These are phyloP conservation scores for Hippophae gyantsensis DNA, from an alignment of 306 rosid species.

Conservation along the genomic window DNA sequence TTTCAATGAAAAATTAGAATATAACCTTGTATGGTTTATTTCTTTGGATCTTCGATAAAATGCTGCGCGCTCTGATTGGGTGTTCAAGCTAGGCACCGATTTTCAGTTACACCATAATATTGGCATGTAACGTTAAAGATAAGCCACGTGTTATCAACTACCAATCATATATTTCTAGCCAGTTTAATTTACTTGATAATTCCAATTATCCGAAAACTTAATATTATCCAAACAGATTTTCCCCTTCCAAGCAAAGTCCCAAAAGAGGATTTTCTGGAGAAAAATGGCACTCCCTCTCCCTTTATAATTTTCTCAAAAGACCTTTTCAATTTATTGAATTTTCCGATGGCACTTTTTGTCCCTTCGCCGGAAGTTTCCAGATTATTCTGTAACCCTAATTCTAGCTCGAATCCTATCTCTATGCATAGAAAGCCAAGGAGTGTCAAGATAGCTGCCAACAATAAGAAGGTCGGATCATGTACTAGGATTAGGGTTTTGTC, in stretches of 20 bases:
- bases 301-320: background rate
- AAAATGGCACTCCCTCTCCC: slow-evolving; percentile 14
- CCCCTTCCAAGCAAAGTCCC: background rate
- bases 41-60: too few relatives aligned
- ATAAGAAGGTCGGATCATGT: slow-evolving; percentile 22
- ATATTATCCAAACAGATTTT: slow-evolving; percentile 29
- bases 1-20: too few relatives aligned
- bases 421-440: slow-evolving; percentile 20
- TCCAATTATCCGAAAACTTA: slow-evolving; percentile 18
- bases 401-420: slow-evolving; percentile 36
- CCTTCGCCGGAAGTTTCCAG: slow-evolving; percentile 36
- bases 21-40: too few relatives aligned
- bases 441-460: slow-evolving; percentile 23
- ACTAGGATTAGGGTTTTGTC: slow-evolving; percentile 26
- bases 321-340: too few relatives aligned
- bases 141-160: slow-evolving; percentile 3
- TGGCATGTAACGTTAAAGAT: too few relatives aligned
- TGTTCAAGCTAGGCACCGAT: too few relatives aligned
- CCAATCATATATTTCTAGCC: slow-evolving; percentile 17
- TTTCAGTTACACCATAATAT: too few relatives aligned
- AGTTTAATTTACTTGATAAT: slow-evolving; percentile 15
- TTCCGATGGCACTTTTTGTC: slow-evolving; percentile 49
- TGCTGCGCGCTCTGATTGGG: too few relatives aligned
- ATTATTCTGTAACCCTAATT: slow-evolving; percentile 22
- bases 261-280: slow-evolving; percentile 7